These are phyloP conservation scores for Jamesozyma rosinii DNA, from an alignment of 805 yeast species.

Conservation along the genomic window DNA sequence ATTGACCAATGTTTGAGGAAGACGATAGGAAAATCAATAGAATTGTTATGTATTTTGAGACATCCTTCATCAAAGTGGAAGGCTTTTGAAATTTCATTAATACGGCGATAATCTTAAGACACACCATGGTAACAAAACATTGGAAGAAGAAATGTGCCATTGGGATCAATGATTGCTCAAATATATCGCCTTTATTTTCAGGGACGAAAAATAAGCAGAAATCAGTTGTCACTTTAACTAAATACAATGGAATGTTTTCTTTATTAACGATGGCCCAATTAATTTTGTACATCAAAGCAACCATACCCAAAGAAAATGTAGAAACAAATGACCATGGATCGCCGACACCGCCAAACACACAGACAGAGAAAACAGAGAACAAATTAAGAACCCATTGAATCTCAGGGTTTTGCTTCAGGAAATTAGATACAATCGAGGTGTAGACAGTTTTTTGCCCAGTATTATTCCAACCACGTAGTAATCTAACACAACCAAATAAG, in stretches of 20 bases:
- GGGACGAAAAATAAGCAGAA: slow-evolving; percentile 7
- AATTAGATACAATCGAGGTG: slow-evolving; percentile 40
- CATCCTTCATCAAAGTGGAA: slow-evolving; percentile 6
- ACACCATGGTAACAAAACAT: slow-evolving; percentile 27
- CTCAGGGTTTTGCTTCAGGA: slow-evolving; percentile 29
- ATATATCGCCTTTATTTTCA: slow-evolving; percentile 19
- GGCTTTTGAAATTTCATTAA: slow-evolving; percentile 8
- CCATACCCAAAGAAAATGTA: slow-evolving; percentile 37
- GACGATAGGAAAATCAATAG: slow-evolving; percentile 44
- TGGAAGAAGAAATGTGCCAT: slow-evolving; percentile 31
- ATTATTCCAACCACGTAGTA: slow-evolving; percentile 75
- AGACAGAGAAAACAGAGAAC: slow-evolving; percentile 30
- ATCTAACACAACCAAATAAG: slow-evolving; percentile 36
- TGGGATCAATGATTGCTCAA: slow-evolving; percentile 29
- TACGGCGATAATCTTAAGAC: slow-evolving; percentile 25
- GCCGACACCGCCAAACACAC: not conserved
- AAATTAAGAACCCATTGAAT: slow-evolving; percentile 43
- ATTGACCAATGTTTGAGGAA: slow-evolving; percentile 41
- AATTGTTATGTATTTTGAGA: slow-evolving; percentile 28
- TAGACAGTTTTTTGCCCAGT: slow-evolving; percentile 76
- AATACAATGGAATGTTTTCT: slow-evolving; percentile 39
- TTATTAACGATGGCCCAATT: slow-evolving; percentile 47
- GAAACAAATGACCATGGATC: slow-evolving; percentile 34
- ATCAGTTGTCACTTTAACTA: slow-evolving; percentile 16
- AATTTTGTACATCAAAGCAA: slow-evolving; percentile 47